Conservation (phyloP, 2,329 filamentous ascomycete species). For the Fusarium setosum region DNA sequence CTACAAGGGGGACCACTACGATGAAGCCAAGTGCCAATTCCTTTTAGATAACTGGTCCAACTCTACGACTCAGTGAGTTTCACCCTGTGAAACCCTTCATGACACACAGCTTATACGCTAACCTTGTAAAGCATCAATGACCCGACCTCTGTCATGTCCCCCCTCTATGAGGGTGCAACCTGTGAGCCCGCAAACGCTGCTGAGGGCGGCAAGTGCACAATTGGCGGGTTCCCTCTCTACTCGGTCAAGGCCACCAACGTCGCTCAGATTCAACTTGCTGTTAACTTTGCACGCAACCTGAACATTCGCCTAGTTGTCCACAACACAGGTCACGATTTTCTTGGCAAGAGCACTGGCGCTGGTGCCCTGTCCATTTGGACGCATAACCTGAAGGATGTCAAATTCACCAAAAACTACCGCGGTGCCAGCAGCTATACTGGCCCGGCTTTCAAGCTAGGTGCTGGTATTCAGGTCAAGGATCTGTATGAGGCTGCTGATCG, state of each 20-base stretch:
- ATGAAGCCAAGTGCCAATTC: neutral
- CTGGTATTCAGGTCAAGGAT: slow-evolving; percentile 64
- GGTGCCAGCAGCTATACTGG: slow-evolving; percentile 57
- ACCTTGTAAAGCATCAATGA: slow-evolving; percentile 39
- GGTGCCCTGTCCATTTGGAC: slow-evolving; percentile 55
- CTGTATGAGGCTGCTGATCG: slow-evolving; percentile 57
- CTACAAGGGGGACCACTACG: slow-evolving; percentile 40
- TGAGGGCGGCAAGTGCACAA: slow-evolving; percentile 45
- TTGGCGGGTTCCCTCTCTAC: slow-evolving; percentile 57
- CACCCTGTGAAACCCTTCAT: rapidly evolving
- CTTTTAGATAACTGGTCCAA: slow-evolving; percentile 11
- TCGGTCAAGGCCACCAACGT: slow-evolving; percentile 56
- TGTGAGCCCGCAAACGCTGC: slow-evolving; percentile 48
- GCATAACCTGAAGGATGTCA: slow-evolving; percentile 53
- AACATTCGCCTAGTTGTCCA: slow-evolving; percentile 61
- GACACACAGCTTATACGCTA: neutral
- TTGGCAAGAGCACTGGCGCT: slow-evolving; percentile 68
- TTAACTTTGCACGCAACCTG: slow-evolving; percentile 59
- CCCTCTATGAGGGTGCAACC: slow-evolving; percentile 52
- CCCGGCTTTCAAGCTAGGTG: slow-evolving; percentile 62
- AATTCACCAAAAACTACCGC: slow-evolving; percentile 55
- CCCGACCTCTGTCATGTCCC: slow-evolving; percentile 54
- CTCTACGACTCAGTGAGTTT: slow-evolving; percentile 26
- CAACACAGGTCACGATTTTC: slow-evolving; percentile 64
- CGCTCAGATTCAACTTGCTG: slow-evolving; percentile 57